Conservation (phyloP, 441 rosid species). For the Adansonia grandidieri region DNA sequence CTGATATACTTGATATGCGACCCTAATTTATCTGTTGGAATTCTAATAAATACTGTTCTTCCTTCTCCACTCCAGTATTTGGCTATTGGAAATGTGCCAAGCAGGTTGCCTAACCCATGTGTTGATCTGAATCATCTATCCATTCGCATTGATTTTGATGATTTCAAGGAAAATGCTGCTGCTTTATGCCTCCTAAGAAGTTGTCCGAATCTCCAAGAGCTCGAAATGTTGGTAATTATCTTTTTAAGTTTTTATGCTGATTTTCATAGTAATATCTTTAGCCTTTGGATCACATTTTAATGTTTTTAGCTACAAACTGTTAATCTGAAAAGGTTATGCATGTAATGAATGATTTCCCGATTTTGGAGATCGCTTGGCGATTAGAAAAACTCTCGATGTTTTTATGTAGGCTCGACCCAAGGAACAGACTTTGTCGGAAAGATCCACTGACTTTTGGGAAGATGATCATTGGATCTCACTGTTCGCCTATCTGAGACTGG, state of each 20-base stretch:
- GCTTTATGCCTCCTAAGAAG: slow-evolving; percentile 67
- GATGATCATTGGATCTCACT: slow-evolving; percentile 49
- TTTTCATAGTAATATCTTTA: background rate
- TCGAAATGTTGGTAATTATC: slow-evolving; percentile 62
- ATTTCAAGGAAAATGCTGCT: slow-evolving; percentile 59
- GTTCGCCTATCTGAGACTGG: slow-evolving; percentile 55
- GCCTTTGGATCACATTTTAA: background rate
- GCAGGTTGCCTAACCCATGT: slow-evolving; percentile 55
- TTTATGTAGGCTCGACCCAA: slow-evolving; percentile 60
- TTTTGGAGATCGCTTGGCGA: background rate
- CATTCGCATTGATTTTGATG: slow-evolving; percentile 66
- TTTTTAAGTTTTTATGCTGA: background rate
- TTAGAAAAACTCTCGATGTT: slow-evolving; percentile 16
- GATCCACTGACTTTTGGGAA: slow-evolving; percentile 45
- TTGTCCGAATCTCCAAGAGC: slow-evolving; percentile 65
- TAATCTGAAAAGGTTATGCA: slow-evolving; percentile 4
- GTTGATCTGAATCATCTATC: slow-evolving; percentile 68
- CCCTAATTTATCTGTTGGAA: slow-evolving; percentile 11
- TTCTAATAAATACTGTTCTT: slow-evolving; percentile 24
- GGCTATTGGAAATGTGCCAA: slow-evolving; percentile 60
- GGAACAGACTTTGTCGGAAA: slow-evolving; percentile 38
- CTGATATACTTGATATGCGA: background rate
- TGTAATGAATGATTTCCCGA: background rate
- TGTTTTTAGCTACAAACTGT: background rate
- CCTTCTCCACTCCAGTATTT: slow-evolving; percentile 51